phyloP scores from a whole-genome alignment of 2,329 filamentous ascomycete genomes.

The Fusarium brachygibbosum region DNA sequence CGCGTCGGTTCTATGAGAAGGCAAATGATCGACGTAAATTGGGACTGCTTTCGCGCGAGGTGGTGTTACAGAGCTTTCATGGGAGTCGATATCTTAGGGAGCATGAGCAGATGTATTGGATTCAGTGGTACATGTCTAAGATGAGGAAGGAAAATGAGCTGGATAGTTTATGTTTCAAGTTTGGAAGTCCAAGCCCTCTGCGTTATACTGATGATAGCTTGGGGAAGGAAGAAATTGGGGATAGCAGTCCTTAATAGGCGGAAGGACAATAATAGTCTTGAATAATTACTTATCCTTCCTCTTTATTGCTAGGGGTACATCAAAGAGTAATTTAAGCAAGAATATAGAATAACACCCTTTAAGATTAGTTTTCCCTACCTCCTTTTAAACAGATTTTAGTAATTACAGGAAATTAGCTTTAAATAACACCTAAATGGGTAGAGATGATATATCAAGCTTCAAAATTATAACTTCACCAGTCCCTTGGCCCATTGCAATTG shows the following conservation, averaged over 20 bases:
- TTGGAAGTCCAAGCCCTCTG: neutral
- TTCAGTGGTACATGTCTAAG: slow-evolving; percentile 34
- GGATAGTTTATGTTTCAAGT: neutral
- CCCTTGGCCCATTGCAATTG: too few relatives aligned
- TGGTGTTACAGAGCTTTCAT: slow-evolving; percentile 39
- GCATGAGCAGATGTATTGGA: slow-evolving; percentile 44
- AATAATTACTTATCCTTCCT: too few relatives aligned
- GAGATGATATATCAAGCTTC: too few relatives aligned
- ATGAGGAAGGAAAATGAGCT: slow-evolving; percentile 1
- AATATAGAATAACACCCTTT: too few relatives aligned
- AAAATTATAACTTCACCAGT: too few relatives aligned
- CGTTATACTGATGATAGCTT: neutral
- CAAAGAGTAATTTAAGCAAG: too few relatives aligned
- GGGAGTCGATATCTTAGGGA: slow-evolving; percentile 38
- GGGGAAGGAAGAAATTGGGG: neutral
- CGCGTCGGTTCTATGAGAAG: slow-evolving; percentile 32
- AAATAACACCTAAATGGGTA: too few relatives aligned
- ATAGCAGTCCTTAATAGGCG: too few relatives aligned
- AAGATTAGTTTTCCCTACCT: too few relatives aligned
- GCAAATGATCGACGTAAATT: slow-evolving; percentile 28
- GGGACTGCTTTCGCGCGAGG: slow-evolving; percentile 32
- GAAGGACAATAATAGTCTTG: neutral
- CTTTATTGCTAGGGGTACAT: too few relatives aligned
- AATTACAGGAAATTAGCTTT: too few relatives aligned
- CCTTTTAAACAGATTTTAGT: too few relatives aligned